Base-by-base conservation (phyloP, 2,329 filamentous ascomycete species). In the Leptographium galeiforme region DNA sequence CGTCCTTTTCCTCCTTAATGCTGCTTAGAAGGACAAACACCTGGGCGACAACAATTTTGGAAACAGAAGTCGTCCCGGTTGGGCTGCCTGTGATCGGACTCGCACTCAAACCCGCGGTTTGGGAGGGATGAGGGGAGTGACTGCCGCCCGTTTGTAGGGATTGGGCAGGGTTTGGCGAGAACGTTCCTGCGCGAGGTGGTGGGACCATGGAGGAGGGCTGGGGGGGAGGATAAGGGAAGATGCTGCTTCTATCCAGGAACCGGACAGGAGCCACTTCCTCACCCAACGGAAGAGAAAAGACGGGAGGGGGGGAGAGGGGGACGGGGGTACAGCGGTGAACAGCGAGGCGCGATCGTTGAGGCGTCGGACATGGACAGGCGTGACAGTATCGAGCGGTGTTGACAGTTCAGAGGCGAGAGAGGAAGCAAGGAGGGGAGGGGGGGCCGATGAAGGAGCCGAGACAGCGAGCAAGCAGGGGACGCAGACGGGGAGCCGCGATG, bases 1-100 rank as follows among this genome's bases (percentile, higher is more conserved):
- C 66, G 64, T 87, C 89, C 72, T 89, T 89, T 68, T 95, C 91
- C 73, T 96, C 89, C 69, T 93, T 96, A 66, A 97, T 85, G 38
- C 89, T 89, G 72, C 90, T 93, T 60, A 98, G 78, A 55, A 98
- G 80, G 59, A 98, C 82, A 72, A 93, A 95, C 60, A 97, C 83
- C 74, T 98, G 93, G 60, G 93, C 89, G 64, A 95, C 84, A 63
- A 93, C 89, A 68, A 98, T 93, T 72, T 94, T 96, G 57, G 86
- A 86, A 62, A 97, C 77, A 65, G 84, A 84, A 65, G 70, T 80
- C 60, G 72, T 74, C 68, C 77, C 77, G 63, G 77, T 81, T 65
- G 78, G 78, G 69, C 78, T 82, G 69, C 71, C 78, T 63, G 76
- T 79, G 70, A 74, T 78, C 62, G 77, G 76, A 68, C 76, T 81